Base-by-base conservation (phyloP, 768 basidiomycete genomes). In the Mycena crocata region DNA sequence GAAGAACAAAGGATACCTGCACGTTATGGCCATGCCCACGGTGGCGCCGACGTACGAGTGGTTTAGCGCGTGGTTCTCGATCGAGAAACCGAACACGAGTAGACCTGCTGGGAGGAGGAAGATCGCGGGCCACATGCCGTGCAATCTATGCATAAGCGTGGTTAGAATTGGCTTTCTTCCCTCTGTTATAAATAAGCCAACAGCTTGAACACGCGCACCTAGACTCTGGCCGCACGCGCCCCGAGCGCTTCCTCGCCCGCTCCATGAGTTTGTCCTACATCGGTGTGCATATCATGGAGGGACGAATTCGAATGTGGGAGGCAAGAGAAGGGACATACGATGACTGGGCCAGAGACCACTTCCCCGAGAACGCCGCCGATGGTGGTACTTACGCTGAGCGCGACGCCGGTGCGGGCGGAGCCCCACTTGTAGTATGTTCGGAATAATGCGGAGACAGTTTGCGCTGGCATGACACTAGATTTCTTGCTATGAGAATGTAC, bases 101-200 rank as follows among this genome's bases (percentile, higher is more conserved):
- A 72, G 59, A 21, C 71, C 71, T 9, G 44, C 65, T 13, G 71
- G 71, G 19, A 72, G 54, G 5, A 70, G 50, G 23, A 69, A 32
- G 14, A 65, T 59, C 14, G 68, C 71, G 15, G 71, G 62, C 71
- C 71, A 72, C 62, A 72, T 72, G 15, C 67, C 71, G 45, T 70
- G 68, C 19, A 72, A 26, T 57, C 71, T 70, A 31, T 13, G 13
- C 26, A 2, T 7, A 19, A 6, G 7, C 26, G 13, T 3, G 23
- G 23, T 32, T 1, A 57, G 24, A 0, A 9, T 9, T 15, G 5
- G 35, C 24, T 4, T 6, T 17, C 17, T 5, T 42, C 40, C 40
- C 15, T 5, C n/a, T n/a, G n/a, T n/a, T n/a, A 21, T 6, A 42
- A 19, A 30, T 14, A 48, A 4, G 23, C 4, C 5, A 15, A 48